Evolutionary conservation across 345 rosid species (phyloP), one percentile per base, ranked within the genome.

Genomic region (Camelina hispida): DNA sequence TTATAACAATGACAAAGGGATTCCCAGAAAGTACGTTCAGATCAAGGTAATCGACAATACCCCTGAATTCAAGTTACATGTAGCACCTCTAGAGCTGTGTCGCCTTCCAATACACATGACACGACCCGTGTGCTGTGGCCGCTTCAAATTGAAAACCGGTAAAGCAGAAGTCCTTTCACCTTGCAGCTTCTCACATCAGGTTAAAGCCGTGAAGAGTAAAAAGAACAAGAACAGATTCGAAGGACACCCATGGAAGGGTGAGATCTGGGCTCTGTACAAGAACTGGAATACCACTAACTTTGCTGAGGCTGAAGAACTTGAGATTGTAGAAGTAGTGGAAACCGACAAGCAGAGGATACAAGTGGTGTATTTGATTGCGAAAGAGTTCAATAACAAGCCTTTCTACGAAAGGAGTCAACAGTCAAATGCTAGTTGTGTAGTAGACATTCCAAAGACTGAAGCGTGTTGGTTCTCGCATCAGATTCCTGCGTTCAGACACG

Each of bases 181-280:
- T 18, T 50, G 73, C 57, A 66, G 55, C 38, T 82, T 89, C 71
- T 89, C 94, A 32, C 91, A 87, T 74, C 66, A 46, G 62, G 61
- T 81, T 40, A 72, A 66, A 35, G 86, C 82, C 4, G 68, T 66
- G 52, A 5, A 44, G 20, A 11, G 28, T 25, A 76, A 72, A 9
- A 64, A 23, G 66, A 28, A 48, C 63, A 64, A 23, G 66, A 28
- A 48, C 63, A 74, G 48, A 65, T 80, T 52, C 48, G 80, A 81
- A 66, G 62, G 87, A 37, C 81, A 68, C 58, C 90, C 91, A 2
- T 75, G 71, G 43, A 64, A 81, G 66, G 90, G 84, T 18, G 85
- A 87, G 84, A 65, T 87, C 23, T 89, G 89, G 93, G 89, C 93
- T n/a, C 9, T 84, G 28, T 81, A 80, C 71, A 83, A 64, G 82